Percentiles rank a stretch among this genome's conserved stretches.
Conservation (phyloP, 176 grass and related monocot genomes). For the Raddia guianensis region DNA sequence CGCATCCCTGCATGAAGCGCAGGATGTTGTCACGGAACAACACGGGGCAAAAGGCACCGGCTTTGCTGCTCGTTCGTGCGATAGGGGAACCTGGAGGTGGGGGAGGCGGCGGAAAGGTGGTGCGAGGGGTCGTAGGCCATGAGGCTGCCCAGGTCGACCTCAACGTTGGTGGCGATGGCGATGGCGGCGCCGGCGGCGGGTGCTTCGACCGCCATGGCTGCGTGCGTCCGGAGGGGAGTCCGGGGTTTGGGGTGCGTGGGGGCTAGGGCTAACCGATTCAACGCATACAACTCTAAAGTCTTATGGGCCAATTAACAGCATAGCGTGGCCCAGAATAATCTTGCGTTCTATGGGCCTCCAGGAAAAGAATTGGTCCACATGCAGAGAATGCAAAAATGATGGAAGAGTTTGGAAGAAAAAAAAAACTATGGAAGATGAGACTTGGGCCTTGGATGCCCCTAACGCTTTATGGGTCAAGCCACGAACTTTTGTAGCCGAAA, state of each 20-base stretch:
- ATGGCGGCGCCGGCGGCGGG: neutral
- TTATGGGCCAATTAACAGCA: neutral
- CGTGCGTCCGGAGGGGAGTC: neutral
- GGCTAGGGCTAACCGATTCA: conserved; percentile 2
- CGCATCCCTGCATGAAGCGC: conserved; percentile 49
- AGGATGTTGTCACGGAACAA: neutral
- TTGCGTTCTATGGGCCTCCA: neutral
- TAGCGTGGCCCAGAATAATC: neutral
- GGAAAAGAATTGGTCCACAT: too few species aligned
- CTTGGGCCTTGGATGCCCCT: too few species aligned
- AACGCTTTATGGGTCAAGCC: too few species aligned
- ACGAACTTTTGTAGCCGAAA: too few species aligned
- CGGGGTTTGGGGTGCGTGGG: neutral
- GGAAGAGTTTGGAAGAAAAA: too few species aligned
- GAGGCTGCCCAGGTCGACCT: conserved; percentile 83
- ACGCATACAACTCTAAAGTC: neutral
- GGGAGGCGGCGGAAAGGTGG: conserved; percentile 45
- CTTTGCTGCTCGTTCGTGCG: neutral
- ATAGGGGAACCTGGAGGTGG: conserved; percentile 41
- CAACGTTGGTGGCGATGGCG: conserved; percentile 29
- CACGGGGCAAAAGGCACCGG: neutral
- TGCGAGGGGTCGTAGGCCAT: conserved; percentile 71
- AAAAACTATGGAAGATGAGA: too few species aligned
- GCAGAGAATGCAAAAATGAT: too few species aligned
- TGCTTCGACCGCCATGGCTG: conserved; percentile 42